Conservation (phyloP, 768 basidiomycete species). For the Xerocomus brunneocitrinus region DNA sequence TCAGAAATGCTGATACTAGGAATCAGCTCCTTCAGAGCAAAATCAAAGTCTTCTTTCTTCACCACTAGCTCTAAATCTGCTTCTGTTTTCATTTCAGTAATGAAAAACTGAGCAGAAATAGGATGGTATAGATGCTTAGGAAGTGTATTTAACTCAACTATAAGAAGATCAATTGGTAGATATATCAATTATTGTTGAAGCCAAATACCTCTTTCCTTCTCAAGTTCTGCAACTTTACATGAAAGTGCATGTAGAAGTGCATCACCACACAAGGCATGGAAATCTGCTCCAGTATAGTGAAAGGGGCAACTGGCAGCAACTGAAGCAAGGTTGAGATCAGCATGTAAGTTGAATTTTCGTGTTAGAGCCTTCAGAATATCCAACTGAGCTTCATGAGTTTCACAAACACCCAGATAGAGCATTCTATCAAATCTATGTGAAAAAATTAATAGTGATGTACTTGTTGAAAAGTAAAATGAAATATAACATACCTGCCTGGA, state of each 20-base stretch:
- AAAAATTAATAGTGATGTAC: background rate
- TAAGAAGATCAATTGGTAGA: background rate
- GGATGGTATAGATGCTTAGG: slow-evolving; percentile 46
- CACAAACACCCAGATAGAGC: slow-evolving; percentile 92
- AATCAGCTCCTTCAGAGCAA: slow-evolving; percentile 63
- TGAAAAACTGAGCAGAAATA: slow-evolving; percentile 85
- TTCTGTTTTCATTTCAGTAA: slow-evolving; percentile 71
- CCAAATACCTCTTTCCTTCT: slow-evolving; percentile 60
- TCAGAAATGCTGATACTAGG: slow-evolving; percentile 84
- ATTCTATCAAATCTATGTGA: slow-evolving; percentile 85
- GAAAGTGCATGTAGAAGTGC: slow-evolving; percentile 95
- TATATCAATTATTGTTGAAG: slow-evolving; percentile 11
- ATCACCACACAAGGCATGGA: slow-evolving; percentile 96
- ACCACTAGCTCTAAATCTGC: slow-evolving; percentile 77
- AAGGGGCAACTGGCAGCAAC: slow-evolving; percentile 79
- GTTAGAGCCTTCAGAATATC: slow-evolving; percentile 89
- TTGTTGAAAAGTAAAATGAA: background rate
- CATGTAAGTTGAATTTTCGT: slow-evolving; percentile 81
- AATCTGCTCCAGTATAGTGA: slow-evolving; percentile 96
- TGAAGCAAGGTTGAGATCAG: slow-evolving; percentile 52
- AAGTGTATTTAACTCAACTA: slow-evolving; percentile 41
- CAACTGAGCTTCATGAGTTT: slow-evolving; percentile 78
- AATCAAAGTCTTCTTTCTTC: slow-evolving; percentile 65
- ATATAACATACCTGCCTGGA: slow-evolving; percentile 65
- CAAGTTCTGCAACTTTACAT: slow-evolving; percentile 75